phyloP scores from a whole-genome alignment of 108 stramenopile genomes.

The Mayamaea pseudoterrestris region DNA sequence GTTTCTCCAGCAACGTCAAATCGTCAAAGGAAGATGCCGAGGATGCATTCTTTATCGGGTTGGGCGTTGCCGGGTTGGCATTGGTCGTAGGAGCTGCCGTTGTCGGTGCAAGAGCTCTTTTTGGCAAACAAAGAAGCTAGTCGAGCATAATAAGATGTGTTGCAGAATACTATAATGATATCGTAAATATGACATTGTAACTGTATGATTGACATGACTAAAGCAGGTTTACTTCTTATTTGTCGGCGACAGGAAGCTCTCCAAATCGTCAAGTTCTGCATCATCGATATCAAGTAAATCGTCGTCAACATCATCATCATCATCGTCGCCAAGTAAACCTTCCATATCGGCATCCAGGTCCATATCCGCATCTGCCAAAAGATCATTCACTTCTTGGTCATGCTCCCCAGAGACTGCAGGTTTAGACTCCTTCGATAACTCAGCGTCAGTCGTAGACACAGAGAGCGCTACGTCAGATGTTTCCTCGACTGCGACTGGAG shows the following conservation, averaged over 20 bases:
- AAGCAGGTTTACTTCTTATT: conserved; percentile 2
- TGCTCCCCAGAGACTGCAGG: neutral
- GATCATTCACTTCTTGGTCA: neutral
- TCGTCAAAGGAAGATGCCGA: too few relatives aligned
- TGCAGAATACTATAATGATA: too few relatives aligned
- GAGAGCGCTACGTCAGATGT: neutral
- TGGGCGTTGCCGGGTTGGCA: too few relatives aligned
- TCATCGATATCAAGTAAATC: conserved; percentile 48
- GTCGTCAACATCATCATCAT: conserved; percentile 29
- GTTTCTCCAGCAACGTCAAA: too few relatives aligned
- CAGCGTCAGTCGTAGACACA: neutral
- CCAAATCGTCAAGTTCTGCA: conserved; percentile 59
- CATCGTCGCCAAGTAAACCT: conserved; percentile 27
- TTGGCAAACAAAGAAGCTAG: too few relatives aligned
- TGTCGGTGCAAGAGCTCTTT: too few relatives aligned
- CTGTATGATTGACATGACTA: too few relatives aligned
- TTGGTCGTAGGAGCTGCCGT: too few relatives aligned
- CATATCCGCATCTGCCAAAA: conserved; percentile 6
- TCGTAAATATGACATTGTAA: too few relatives aligned
- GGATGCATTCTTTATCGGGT: too few relatives aligned
- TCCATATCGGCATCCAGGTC: conserved; percentile 39
- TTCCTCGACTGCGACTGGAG: neutral
- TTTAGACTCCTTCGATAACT: conserved; percentile 1
- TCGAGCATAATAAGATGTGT: too few relatives aligned
- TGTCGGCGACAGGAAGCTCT: conserved; percentile 34